Percentiles rank a stretch among this genome's conserved stretches.
phyloP scores from a whole-genome alignment of 176 grass and related monocot genomes.

The Alloteropsis semialata region DNA sequence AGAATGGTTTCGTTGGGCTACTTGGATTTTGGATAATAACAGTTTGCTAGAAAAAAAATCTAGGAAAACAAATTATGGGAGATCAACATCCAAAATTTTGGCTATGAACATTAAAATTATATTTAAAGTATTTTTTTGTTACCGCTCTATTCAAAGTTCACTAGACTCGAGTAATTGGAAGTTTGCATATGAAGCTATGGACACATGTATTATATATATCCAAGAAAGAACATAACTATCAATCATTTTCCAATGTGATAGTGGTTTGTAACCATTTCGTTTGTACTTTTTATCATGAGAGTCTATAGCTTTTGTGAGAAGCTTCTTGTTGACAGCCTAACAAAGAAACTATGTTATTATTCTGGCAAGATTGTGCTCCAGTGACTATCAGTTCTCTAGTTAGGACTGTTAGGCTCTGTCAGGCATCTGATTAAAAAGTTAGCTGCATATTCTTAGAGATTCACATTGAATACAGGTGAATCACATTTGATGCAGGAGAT shows the following conservation, averaged over 20 bases:
- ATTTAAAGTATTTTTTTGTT: not conserved
- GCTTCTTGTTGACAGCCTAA: not conserved
- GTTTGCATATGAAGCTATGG: not conserved
- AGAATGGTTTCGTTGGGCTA: not conserved
- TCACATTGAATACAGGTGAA: conserved; percentile 99
- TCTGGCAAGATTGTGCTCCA: not conserved
- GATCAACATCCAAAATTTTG: conserved; percentile 8
- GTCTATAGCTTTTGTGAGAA: not conserved
- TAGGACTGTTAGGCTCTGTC: not conserved
- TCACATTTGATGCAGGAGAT: conserved; percentile 99
- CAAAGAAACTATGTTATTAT: not conserved
- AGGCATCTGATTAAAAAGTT: conserved; percentile 19
- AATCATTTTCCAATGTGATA: not conserved
- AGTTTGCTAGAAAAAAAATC: conserved; percentile 3
- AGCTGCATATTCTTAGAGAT: conserved; percentile 75
- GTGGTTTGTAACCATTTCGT: not conserved
- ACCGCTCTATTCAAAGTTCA: not conserved
- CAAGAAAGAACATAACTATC: not conserved
- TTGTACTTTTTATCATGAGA: not conserved
- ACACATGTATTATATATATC: not conserved
- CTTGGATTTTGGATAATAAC: not conserved
- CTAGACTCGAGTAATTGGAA: not conserved
- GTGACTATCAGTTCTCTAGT: conserved; percentile 13
- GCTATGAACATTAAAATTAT: not conserved
- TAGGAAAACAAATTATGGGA: not conserved